Percentiles rank a stretch among this genome's conserved stretches.
Conservation (phyloP, 805 yeast species). For the Candida cerambycidarum region DNA sequence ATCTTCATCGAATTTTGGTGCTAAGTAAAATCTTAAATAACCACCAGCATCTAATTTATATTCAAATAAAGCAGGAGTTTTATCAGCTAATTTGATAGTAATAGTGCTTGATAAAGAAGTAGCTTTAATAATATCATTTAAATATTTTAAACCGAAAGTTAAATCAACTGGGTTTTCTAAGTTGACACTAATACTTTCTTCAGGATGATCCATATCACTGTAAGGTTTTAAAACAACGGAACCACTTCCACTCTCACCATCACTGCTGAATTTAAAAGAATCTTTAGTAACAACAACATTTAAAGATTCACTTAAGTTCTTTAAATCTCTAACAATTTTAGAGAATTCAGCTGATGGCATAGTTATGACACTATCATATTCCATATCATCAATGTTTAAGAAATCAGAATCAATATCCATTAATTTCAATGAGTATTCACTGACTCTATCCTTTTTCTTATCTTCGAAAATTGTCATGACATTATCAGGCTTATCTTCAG, state of each 20-base stretch:
- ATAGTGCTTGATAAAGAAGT: slow-evolving; percentile 73
- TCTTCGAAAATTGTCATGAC: slow-evolving; percentile 87
- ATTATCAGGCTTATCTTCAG: slow-evolving; percentile 83
- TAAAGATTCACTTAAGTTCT: slow-evolving; percentile 82
- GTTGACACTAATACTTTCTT: slow-evolving; percentile 69
- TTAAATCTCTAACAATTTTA: slow-evolving; percentile 85
- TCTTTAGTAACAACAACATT: slow-evolving; percentile 87
- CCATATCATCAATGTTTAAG: slow-evolving; percentile 91
- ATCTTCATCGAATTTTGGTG: slow-evolving; percentile 96
- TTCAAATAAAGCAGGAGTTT: slow-evolving; percentile 92
- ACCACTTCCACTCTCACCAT: slow-evolving; percentile 91
- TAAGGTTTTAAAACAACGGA: slow-evolving; percentile 81
- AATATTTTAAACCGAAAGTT: slow-evolving; percentile 88
- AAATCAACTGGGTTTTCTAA: slow-evolving; percentile 84
- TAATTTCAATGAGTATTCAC: slow-evolving; percentile 86
- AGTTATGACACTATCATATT: slow-evolving; percentile 79
- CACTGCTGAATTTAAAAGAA: slow-evolving; percentile 83
- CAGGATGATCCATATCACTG: slow-evolving; percentile 78
- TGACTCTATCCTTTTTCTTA: slow-evolving; percentile 82
- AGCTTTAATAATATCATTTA: slow-evolving; percentile 90
- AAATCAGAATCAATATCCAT: slow-evolving; percentile 97
- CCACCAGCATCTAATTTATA: slow-evolving; percentile 85
- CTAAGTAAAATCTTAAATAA: slow-evolving; percentile 90
- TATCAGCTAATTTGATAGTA: slow-evolving; percentile 82
- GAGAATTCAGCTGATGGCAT: slow-evolving; percentile 89